Base-by-base conservation (phyloP, 345 rosid species). In the Aurinia saxatilis region DNA sequence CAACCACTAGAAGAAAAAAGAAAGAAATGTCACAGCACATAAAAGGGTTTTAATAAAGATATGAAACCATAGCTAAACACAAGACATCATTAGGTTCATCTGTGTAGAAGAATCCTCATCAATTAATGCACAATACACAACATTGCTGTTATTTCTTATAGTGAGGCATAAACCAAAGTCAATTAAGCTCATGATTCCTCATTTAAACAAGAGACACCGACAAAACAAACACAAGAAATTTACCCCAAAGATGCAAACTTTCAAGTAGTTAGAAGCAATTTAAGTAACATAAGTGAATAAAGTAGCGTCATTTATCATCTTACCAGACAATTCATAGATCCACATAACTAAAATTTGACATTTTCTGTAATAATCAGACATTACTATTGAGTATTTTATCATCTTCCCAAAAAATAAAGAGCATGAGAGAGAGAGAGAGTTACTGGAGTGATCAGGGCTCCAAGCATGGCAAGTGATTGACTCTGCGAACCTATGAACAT, bases 391-490 rank as follows among this genome's bases (percentile, higher is more conserved):
- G n/a, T n/a, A n/a, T 4, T 14, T 29, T 67, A 16, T 15, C 65
- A 47, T 58, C 15, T 60, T 39, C 66, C 57, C 35, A 35, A 2
- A 4, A 27, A 27, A 27, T 4, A 27, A 27, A 50, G 23, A 31
- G 30, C 34, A 37, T 16, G 60, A 21, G 23, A 60, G 1, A 4
- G 31, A 27, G 5, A 27, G 31, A 0, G 23, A 12, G 18, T 55
- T 75, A 93, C 99, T 84, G 5, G 97, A 82, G 68, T 63, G 84
- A 79, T 90, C 96, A 50, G 96, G 90, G 78, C 90, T 87, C 97
- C 97, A 93, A 50, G 99, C 88, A 70, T 93, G 99, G 76, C 96
- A 90, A 66, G 95, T 87, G 75, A 93, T 82, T 81, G 83, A 85
- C 60, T 79, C 84, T 11, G 97, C 88, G 50, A 90, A 79, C 68